Evolutionary conservation across 2,329 filamentous ascomycete genomes (phyloP).

Genomic region (Colletotrichum paranaense): DNA sequence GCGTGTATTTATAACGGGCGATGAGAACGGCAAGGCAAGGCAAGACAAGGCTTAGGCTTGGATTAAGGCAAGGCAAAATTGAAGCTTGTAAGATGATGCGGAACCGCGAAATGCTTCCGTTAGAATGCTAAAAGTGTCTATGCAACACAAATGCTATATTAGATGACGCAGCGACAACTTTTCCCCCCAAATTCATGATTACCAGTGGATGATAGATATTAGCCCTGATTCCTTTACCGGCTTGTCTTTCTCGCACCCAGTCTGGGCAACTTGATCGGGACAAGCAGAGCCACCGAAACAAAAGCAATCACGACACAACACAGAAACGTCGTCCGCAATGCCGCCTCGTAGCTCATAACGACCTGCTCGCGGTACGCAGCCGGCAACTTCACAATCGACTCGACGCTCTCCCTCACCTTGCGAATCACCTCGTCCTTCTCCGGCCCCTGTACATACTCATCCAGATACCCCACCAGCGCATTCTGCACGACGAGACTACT

Average conservation of each 20-base stretch:
- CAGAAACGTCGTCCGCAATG: slow-evolving; percentile 60
- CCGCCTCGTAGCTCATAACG: slow-evolving; percentile 63
- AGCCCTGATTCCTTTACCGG: not conserved
- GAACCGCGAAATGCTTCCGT: not conserved
- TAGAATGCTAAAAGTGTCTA: not conserved
- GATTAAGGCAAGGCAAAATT: slow-evolving; percentile 11
- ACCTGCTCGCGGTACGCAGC: slow-evolving; percentile 64
- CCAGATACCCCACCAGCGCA: slow-evolving; percentile 69
- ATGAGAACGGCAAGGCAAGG: slow-evolving; percentile 5
- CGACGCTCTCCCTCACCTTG: slow-evolving; percentile 64
- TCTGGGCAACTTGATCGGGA: slow-evolving; percentile 65
- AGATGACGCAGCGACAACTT: not conserved
- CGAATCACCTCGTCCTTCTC: slow-evolving; percentile 67
- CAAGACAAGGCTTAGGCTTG: not conserved
- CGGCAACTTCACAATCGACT: slow-evolving; percentile 59
- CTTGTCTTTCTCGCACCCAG: slow-evolving; percentile 55
- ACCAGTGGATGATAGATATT: not conserved
- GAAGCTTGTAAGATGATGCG: slow-evolving; percentile 23
- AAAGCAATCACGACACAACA: slow-evolving; percentile 58
- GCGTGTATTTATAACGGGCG: slow-evolving; percentile 9
- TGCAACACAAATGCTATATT: slow-evolving; percentile 14
- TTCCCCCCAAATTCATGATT: not conserved
- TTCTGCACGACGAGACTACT: slow-evolving; percentile 82
- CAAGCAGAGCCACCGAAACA: slow-evolving; percentile 58
- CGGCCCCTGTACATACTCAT: slow-evolving; percentile 66